Base-by-base conservation (phyloP, 495 filamentous ascomycete species). In the Cenococcum geophilum region DNA sequence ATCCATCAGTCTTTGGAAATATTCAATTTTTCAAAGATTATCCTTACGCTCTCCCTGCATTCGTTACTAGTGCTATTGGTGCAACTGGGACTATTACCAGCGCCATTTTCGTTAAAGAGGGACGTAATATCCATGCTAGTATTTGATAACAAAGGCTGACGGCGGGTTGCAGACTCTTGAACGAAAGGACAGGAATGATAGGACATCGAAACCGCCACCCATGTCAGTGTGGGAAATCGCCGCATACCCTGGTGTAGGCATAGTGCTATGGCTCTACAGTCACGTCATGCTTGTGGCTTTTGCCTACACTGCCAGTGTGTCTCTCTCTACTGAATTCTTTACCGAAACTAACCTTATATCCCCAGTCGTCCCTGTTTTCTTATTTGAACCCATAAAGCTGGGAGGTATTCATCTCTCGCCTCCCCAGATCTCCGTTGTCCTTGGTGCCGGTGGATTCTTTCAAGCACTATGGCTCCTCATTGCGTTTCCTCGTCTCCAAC, bases 381-480 rank as follows among this genome's bases (percentile, higher is more conserved):
- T 80, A 77, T 88, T 76, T 69, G 86, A 81, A 0, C 70, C 71
- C 0, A 55, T 80, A 4, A 6, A 67, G 0, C 76, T 82, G 12
- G 86, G 86, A 40, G 86, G 86, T 11, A 78, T 80, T 61, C 76
- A 76, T n/a, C 84, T 87, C 69, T 70, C 73, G 0, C 74, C 83
- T 0, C 50, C 77, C 0, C 77, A 81, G 43, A 87, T 86, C 43
- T 83, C 84, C 0, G 43, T 82, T 11, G 76, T 82, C 70, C 74
- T 89, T 70, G 80, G 75, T 6, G 55, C 81, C 16, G 78, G 73
- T 5, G 86, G 85, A 11, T 66, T 80, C 9, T 72, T 79, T 3
- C 86, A 89, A 70, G 78, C 83, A 10, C 37, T 77, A 4, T 89
- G 84, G 84, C 79, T 85, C 1, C 75, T 89, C 0, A 40, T 85